Evolutionary conservation across 208 protist species (phyloP), one percentile per base, ranked within the genome.

Genomic region (Willaertia magna): DNA sequence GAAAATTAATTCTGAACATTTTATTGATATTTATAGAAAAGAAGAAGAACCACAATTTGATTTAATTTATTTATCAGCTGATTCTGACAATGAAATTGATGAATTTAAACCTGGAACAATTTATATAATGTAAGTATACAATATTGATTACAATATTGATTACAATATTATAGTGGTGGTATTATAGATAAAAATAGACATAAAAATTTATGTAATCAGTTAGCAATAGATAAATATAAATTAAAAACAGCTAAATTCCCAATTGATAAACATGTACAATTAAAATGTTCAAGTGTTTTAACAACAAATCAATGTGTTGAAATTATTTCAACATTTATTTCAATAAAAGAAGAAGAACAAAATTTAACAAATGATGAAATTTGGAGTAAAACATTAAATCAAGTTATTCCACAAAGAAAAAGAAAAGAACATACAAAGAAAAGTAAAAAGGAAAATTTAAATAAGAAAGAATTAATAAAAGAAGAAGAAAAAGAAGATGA

Each of bases 161-260:
- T 59, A 14, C 51, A 49, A 49, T 16, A 49, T 49, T 16, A 67
- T 67, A 67, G 55, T 40, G 76, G 76, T 52, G 76, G 76, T 40
- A 47, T 81, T 40, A 40, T 81, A n/a, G 76, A 81, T 51, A 14
- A 43, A 81, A 81, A 81, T n/a, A 81, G 76, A 51, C 76, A 81
- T 18, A 81, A 81, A 26, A 81, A 81, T 51, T 18, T 81, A 4
- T 81, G 76, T 49, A 26, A 51, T 49, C 20, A 47, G 18, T 6
- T 42, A 3, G 76, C 76, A 9, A 81, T 18, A 4, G 26, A 67
- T 34, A 26, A 81, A 14, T 51, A 51, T 16, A 51, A 51, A 7
- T 6, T 81, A 1, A 12, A 12, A 81, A 47, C 40, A 51, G 44
- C 40, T 11, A 81, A 51, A 81, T 51, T 81, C n/a, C 76, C 76